These are phyloP conservation scores for Ogataea haglerorum DNA, from an alignment of 805 yeast species.

Conservation along the genomic window DNA sequence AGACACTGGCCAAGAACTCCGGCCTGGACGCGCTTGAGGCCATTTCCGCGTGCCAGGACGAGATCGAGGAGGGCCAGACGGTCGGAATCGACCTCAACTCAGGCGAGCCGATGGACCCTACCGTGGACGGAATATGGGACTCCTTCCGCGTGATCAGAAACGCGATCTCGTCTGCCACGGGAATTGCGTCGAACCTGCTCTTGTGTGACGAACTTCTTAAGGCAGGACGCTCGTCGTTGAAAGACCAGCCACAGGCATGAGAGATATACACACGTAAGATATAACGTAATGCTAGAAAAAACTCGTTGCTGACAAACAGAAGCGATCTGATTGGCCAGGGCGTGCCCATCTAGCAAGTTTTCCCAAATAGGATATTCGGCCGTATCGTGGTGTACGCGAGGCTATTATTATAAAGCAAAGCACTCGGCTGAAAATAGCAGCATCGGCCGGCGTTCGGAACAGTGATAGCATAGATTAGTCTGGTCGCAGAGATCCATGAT, in stretches of 20 bases:
- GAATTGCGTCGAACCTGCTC: conserved; percentile 87
- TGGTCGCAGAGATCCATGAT: background rate
- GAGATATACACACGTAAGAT: background rate
- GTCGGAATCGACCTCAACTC: conserved; percentile 89
- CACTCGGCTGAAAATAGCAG: background rate
- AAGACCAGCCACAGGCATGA: conserved; percentile 33
- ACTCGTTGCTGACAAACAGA: background rate
- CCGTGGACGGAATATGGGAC: conserved; percentile 95
- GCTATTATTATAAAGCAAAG: background rate
- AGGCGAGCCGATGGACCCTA: conserved; percentile 96
- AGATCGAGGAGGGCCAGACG: conserved; percentile 69
- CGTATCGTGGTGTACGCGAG: background rate
- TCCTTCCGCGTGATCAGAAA: conserved; percentile 91
- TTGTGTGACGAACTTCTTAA: conserved; percentile 94
- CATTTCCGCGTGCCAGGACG: conserved; percentile 85
- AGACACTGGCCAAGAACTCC: conserved; percentile 86
- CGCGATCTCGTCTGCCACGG: conserved; percentile 87
- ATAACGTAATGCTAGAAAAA: background rate
- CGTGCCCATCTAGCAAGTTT: background rate
- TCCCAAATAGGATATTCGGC: background rate
- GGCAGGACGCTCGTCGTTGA: conserved; percentile 93
- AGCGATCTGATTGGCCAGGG: background rate
- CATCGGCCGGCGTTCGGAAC: background rate
- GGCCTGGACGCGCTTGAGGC: conserved; percentile 93
- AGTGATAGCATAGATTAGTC: background rate